A percentile compares a stretch with the other conserved stretches of the same genome.
These are phyloP conservation scores for Xylaria telfairii DNA, from an alignment of 495 filamentous ascomycete species.

Conservation along the genomic window DNA sequence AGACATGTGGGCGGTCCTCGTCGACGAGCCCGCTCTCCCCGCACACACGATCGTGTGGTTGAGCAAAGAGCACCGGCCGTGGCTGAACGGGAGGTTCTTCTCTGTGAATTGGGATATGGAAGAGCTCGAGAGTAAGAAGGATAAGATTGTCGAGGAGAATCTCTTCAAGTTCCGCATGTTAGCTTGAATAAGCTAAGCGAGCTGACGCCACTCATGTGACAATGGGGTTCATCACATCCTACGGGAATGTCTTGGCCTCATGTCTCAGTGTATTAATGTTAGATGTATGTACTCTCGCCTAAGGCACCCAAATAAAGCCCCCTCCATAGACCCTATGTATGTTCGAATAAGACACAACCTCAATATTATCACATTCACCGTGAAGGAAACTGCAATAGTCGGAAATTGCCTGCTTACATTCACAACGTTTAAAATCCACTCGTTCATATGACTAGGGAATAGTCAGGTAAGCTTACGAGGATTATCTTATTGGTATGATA, in stretches of 20 bases:
- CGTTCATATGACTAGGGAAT: not conserved
- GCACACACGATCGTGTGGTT: constrained; percentile 48
- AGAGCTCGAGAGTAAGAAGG: constrained; percentile 51
- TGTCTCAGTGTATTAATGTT: too few relatives aligned
- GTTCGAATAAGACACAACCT: not conserved
- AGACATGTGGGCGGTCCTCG: constrained; percentile 25
- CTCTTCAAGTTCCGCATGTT: constrained; percentile 53
- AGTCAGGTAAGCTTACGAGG: not conserved
- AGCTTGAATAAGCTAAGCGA: not conserved
- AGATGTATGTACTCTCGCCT: not conserved
- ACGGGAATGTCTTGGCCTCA: too few relatives aligned
- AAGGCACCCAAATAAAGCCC: not conserved
- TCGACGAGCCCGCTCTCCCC: constrained; percentile 46
- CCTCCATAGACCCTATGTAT: not conserved
- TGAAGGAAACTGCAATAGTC: not conserved
- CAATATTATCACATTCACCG: not conserved
- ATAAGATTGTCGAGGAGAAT: constrained; percentile 50
- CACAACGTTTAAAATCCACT: too few relatives aligned
- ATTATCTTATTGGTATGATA: not conserved
- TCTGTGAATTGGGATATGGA: constrained; percentile 55
- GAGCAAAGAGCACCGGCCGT: constrained; percentile 41
- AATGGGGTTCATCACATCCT: too few relatives aligned
- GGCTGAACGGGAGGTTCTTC: constrained; percentile 49
- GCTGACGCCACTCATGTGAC: not conserved
- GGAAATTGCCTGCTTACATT: not conserved